phyloP scores from a whole-genome alignment of 257 asterid species.

The Forsythia suspensa region DNA sequence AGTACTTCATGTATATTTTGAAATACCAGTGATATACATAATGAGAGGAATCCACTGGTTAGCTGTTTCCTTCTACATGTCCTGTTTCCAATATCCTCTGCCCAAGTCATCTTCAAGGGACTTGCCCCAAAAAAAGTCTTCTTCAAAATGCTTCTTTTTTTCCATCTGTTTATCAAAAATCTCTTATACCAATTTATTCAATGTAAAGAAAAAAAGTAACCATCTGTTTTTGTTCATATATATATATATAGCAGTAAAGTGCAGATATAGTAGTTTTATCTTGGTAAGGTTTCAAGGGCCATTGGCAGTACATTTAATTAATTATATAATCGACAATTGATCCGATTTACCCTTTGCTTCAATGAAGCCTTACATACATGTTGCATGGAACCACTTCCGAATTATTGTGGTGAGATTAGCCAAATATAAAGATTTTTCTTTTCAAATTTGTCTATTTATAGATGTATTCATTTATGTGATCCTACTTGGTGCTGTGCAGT shows the following conservation, averaged over 20 bases:
- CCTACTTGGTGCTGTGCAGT: constrained; percentile 39
- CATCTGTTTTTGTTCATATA: not conserved
- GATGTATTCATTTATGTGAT: not conserved
- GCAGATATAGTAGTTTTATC: too few relatives aligned
- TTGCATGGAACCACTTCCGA: not conserved
- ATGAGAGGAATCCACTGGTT: not conserved
- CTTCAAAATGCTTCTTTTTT: not conserved
- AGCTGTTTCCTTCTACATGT: not conserved
- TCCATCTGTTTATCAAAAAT: not conserved
- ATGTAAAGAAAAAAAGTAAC: too few relatives aligned
- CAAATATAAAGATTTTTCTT: not conserved
- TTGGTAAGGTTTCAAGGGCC: too few relatives aligned
- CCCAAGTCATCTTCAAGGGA: not conserved
- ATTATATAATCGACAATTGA: too few relatives aligned
- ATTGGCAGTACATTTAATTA: too few relatives aligned
- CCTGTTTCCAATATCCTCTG: not conserved
- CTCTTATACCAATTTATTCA: not conserved
- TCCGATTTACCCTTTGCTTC: too few relatives aligned
- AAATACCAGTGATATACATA: not conserved
- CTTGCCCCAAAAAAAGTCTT: not conserved
- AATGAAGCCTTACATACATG: too few relatives aligned
- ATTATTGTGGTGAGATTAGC: not conserved
- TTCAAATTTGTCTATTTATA: not conserved
- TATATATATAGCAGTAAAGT: too few relatives aligned
- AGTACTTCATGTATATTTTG: not conserved